A percentile compares a stretch with the other conserved stretches of the same genome.
These are phyloP conservation scores for Circinella minor DNA, from an alignment of 371 early-diverging fungal species.

Conservation along the genomic window DNA sequence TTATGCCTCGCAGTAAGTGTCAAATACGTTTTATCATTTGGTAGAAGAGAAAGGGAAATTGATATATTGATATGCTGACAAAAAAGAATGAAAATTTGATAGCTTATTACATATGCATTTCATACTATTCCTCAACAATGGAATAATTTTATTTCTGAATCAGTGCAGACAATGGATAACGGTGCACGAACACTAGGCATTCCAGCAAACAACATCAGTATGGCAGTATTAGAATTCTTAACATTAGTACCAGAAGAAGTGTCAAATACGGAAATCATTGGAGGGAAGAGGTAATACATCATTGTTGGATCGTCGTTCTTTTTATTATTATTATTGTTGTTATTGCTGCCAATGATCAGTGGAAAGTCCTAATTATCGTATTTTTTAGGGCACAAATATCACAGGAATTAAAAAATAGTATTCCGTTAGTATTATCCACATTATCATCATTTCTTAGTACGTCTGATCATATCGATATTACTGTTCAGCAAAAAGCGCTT, in stretches of 20 bases:
- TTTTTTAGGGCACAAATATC: conserved; percentile 22
- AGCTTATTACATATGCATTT: conserved; percentile 74
- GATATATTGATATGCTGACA: neutral
- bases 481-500: conserved; percentile 50
- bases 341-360: too few relatives aligned
- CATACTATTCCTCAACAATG: conserved; percentile 67
- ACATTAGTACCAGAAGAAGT: conserved; percentile 83
- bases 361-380: neutral
- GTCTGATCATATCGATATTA: too few relatives aligned
- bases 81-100: neutral
- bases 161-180: conserved; percentile 52
- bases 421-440: conserved; percentile 52
- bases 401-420: conserved; percentile 51
- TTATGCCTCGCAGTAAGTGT: conserved; percentile 71
- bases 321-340: too few relatives aligned
- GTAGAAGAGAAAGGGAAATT: neutral
- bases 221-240: conserved; percentile 70
- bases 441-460: conserved; percentile 27
- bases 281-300: conserved; percentile 56
- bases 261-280: conserved; percentile 59
- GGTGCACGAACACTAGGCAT: conserved; percentile 40
- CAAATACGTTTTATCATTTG: neutral
- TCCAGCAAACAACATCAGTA: conserved; percentile 36
- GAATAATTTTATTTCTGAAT: conserved; percentile 61
- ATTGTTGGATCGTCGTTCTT: too few relatives aligned